phyloP scores from a whole-genome alignment of 2,329 filamentous ascomycete genomes.

The Pseudocercospora musae region DNA sequence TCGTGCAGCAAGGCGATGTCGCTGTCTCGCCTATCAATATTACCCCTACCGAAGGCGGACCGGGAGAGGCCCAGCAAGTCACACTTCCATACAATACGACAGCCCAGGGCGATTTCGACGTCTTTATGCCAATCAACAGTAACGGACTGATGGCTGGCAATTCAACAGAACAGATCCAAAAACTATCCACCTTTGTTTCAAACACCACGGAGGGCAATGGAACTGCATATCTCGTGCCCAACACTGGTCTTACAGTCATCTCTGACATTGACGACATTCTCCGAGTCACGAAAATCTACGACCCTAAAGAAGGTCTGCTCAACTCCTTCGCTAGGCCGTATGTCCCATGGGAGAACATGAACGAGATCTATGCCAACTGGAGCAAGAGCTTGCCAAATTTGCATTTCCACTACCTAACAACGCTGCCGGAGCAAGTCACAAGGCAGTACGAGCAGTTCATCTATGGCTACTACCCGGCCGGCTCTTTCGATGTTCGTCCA shows the following conservation, averaged over 20 bases:
- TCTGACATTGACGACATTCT: slow-evolving; percentile 79
- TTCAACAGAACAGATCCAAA: slow-evolving; percentile 61
- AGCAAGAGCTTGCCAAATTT: slow-evolving; percentile 61
- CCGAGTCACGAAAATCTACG: slow-evolving; percentile 76
- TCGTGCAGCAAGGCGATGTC: slow-evolving; percentile 67
- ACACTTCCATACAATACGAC: slow-evolving; percentile 66
- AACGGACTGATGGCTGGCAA: slow-evolving; percentile 63
- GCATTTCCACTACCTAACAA: slow-evolving; percentile 81
- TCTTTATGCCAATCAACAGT: slow-evolving; percentile 62
- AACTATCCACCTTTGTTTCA: slow-evolving; percentile 65
- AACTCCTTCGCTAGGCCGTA: slow-evolving; percentile 74
- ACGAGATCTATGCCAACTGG: slow-evolving; percentile 74
- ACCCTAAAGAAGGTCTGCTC: slow-evolving; percentile 68
- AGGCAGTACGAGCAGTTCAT: slow-evolving; percentile 78
- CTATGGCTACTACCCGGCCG: slow-evolving; percentile 72
- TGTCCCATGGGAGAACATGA: slow-evolving; percentile 74
- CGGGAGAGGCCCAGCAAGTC: slow-evolving; percentile 56
- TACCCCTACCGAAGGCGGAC: slow-evolving; percentile 54
- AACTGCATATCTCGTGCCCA: slow-evolving; percentile 72
- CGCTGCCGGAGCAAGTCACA: slow-evolving; percentile 73
- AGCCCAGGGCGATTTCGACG: slow-evolving; percentile 67
- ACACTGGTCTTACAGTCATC: slow-evolving; percentile 66
- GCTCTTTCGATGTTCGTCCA: slow-evolving; percentile 73
- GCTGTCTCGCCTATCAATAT: slow-evolving; percentile 62
- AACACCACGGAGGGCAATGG: slow-evolving; percentile 65